These are phyloP conservation scores for Xylariales sp. DNA, from an alignment of 2,329 filamentous ascomycete genomes.

Conservation along the genomic window DNA sequence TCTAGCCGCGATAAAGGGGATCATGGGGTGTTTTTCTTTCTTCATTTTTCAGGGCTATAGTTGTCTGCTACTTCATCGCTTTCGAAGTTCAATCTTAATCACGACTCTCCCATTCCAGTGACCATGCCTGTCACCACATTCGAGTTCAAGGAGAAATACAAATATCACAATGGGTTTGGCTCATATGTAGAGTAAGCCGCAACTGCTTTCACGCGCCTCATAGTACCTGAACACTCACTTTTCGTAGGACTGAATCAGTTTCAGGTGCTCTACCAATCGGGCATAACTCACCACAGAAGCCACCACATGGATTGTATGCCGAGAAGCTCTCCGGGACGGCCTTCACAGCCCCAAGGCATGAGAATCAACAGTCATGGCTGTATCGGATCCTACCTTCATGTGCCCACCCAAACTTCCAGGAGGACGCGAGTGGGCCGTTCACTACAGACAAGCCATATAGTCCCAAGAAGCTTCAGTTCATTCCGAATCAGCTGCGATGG, in stretches of 20 bases:
- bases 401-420: constrained; percentile 38
- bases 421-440: constrained; percentile 34
- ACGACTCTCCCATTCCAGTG: background rate
- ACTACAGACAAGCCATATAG: constrained; percentile 41
- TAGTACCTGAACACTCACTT: no score
- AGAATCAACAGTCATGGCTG: constrained; percentile 57
- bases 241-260: constrained; percentile 58
- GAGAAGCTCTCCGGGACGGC: constrained; percentile 61
- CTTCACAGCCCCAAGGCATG: constrained; percentile 53
- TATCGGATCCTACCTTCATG: constrained; percentile 55
- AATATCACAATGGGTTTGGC: constrained; percentile 65
- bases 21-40: no score
- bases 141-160: constrained; percentile 43
- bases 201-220: background rate
- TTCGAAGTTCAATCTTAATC: no score
- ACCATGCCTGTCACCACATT: constrained; percentile 32
- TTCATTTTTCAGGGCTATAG: no score
- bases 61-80: no score
- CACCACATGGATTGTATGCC: constrained; percentile 63
- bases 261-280: constrained; percentile 61
- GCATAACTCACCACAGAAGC: constrained; percentile 68
- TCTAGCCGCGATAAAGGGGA: no score
- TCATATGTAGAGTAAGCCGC: constrained; percentile 60
- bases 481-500: constrained; percentile 82
- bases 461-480: constrained; percentile 59